phyloP scores from a whole-genome alignment of 768 basidiomycete genomes.

The Naganishia antarctica region DNA sequence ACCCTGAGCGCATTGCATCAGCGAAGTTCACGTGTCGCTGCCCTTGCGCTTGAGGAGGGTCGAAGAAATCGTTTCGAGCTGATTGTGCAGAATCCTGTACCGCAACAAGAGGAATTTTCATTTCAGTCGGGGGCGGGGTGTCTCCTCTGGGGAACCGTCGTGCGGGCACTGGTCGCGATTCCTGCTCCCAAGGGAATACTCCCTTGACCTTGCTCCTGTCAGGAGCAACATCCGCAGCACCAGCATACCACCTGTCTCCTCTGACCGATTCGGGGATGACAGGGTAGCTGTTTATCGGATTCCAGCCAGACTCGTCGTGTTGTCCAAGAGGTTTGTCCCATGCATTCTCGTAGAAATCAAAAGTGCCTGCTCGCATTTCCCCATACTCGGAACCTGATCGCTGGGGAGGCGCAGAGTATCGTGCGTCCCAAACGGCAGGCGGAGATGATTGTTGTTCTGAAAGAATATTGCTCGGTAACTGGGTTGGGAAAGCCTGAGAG shows the following conservation, averaged over 20 bases:
- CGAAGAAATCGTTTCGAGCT: background rate
- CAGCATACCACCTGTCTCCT: constrained; percentile 64
- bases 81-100: constrained; percentile 15
- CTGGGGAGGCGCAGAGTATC: constrained; percentile 71
- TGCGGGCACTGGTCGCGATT: constrained; percentile 31
- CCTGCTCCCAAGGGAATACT: constrained; percentile 91
- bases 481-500: constrained; percentile 24
- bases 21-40: constrained; percentile 55
- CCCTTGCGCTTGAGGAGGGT: constrained; percentile 51
- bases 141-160: constrained; percentile 50
- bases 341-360: constrained; percentile 74
- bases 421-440: constrained; percentile 70
- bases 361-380: constrained; percentile 57
- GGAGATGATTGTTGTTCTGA: constrained; percentile 37
- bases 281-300: constrained; percentile 48
- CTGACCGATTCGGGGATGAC: constrained; percentile 65
- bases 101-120: background rate
- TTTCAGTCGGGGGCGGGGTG: constrained; percentile 43
- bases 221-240: constrained; percentile 54
- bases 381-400: constrained; percentile 54
- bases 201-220: constrained; percentile 67
- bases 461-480: constrained; percentile 36
- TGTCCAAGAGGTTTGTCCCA: constrained; percentile 67
- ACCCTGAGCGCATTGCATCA: constrained; percentile 42
- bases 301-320: constrained; percentile 28